Percentiles rank a stretch among this genome's conserved stretches.
phyloP scores from a whole-genome alignment of 371 early-diverging fungal genomes.

The Dichotomocladium elegans region DNA sequence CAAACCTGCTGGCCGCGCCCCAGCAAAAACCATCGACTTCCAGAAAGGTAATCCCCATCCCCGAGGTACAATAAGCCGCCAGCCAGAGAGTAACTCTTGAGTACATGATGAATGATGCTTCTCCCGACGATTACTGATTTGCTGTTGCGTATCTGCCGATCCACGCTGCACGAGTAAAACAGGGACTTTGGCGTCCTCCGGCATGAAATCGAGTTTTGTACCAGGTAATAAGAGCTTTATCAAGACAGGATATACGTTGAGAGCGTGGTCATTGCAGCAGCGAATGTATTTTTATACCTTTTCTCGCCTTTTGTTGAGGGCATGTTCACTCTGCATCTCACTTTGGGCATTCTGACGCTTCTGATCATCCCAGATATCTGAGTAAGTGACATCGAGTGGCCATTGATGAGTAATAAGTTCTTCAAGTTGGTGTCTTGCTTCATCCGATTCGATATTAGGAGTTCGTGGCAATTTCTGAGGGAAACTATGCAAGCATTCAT shows the following conservation, averaged over 20 bases:
- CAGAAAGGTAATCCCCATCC: constrained; percentile 85
- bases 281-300: constrained; percentile 25
- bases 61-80: constrained; percentile 81
- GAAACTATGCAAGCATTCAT: constrained; percentile 40
- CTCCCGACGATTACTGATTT: no score
- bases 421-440: constrained; percentile 16
- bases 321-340: constrained; percentile 54
- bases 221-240: constrained; percentile 34
- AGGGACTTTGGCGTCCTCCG: constrained; percentile 67
- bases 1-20: constrained; percentile 74
- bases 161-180: constrained; percentile 74
- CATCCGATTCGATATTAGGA: constrained; percentile 24
- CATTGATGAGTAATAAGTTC: constrained; percentile 46
- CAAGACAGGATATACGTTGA: background rate
- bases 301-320: constrained; percentile 66
- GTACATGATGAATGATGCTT: constrained; percentile 16
- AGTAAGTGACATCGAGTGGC: constrained; percentile 54
- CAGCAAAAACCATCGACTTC: constrained; percentile 87
- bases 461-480: constrained; percentile 68
- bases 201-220: constrained; percentile 46
- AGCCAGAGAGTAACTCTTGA: constrained; percentile 51
- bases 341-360: constrained; percentile 34
- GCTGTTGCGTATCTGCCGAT: background rate
- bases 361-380: constrained; percentile 60
- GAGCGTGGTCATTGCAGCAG: background rate